phyloP scores from a whole-genome alignment of 768 basidiomycete genomes.

The Amanita exitialis region DNA sequence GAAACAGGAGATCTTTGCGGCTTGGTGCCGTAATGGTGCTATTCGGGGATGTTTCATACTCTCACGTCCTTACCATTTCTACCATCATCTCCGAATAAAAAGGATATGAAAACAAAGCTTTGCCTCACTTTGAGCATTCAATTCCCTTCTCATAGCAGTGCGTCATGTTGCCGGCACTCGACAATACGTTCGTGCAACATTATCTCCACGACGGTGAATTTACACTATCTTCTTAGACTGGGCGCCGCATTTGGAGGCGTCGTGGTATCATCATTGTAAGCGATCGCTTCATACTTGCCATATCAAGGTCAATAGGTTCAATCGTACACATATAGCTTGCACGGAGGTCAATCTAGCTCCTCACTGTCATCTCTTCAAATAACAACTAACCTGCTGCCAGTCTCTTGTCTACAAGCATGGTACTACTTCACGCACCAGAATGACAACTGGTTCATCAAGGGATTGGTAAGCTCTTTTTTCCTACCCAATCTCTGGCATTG shows the following conservation, averaged over 20 bases:
- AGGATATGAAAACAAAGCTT: background rate
- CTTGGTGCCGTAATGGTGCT: background rate
- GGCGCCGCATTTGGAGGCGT: conserved; percentile 44
- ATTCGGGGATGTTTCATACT: background rate
- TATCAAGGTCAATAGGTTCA: background rate
- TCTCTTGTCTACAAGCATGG: conserved; percentile 43
- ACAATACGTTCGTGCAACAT: conserved; percentile 20
- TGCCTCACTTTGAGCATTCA: background rate
- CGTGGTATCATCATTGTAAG: conserved; percentile 37
- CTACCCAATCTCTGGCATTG: background rate
- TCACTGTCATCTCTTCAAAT: too few species aligned
- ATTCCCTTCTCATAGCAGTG: too few species aligned
- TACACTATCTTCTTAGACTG: conserved; percentile 19
- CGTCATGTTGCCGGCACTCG: conserved; percentile 13
- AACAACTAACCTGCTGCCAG: conserved; percentile 17
- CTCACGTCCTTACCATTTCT: background rate
- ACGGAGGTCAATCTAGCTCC: conserved; percentile 38
- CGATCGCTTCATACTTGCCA: conserved; percentile 4
- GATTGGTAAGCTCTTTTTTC: conserved; percentile 27
- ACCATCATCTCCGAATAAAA: background rate
- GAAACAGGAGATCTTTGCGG: too few species aligned
- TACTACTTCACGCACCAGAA: conserved; percentile 43
- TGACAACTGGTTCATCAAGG: conserved; percentile 38
- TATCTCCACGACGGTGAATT: background rate
- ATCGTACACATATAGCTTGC: conserved; percentile 23